Evolutionary conservation across 371 early-diverging fungal genomes (phyloP).

Genomic region (Mucor ambiguus): DNA sequence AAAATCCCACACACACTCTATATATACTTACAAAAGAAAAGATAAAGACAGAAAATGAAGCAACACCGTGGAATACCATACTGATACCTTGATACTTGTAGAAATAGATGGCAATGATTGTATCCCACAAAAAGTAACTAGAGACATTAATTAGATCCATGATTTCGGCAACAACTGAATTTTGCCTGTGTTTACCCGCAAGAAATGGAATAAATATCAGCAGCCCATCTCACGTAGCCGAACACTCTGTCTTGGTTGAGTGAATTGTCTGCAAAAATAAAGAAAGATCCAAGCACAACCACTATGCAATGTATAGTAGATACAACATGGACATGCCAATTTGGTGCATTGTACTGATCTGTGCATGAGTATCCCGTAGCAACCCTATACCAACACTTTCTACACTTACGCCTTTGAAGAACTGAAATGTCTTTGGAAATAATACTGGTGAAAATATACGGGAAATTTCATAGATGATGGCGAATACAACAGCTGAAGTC

Average conservation of each 20-base stretch:
- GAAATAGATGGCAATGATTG: slow-evolving; percentile 68
- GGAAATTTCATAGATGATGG: slow-evolving; percentile 59
- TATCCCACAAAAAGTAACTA: slow-evolving; percentile 93
- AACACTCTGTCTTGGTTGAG: slow-evolving; percentile 71
- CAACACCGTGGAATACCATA: slow-evolving; percentile 84
- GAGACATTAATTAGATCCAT: not conserved
- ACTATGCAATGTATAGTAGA: slow-evolving; percentile 60
- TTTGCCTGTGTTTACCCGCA: slow-evolving; percentile 67
- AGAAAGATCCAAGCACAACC: slow-evolving; percentile 61
- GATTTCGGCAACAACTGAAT: not conserved
- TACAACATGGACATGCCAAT: slow-evolving; percentile 81
- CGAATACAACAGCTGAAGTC: slow-evolving; percentile 49
- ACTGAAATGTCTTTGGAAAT: slow-evolving; percentile 65
- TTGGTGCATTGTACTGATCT: slow-evolving; percentile 48
- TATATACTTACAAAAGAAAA: slow-evolving; percentile 67
- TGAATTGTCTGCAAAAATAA: slow-evolving; percentile 60
- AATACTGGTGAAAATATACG: slow-evolving; percentile 56
- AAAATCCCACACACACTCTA: not conserved
- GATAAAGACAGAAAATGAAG: slow-evolving; percentile 77
- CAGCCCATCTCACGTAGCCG: slow-evolving; percentile 74
- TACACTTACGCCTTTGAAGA: slow-evolving; percentile 53
- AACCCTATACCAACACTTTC: not conserved
- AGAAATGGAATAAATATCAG: slow-evolving; percentile 78
- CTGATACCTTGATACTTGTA: slow-evolving; percentile 73
- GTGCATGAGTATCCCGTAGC: not conserved